These are phyloP conservation scores for Ilyonectria destructans DNA, from an alignment of 2,329 filamentous ascomycete genomes.

Conservation along the genomic window DNA sequence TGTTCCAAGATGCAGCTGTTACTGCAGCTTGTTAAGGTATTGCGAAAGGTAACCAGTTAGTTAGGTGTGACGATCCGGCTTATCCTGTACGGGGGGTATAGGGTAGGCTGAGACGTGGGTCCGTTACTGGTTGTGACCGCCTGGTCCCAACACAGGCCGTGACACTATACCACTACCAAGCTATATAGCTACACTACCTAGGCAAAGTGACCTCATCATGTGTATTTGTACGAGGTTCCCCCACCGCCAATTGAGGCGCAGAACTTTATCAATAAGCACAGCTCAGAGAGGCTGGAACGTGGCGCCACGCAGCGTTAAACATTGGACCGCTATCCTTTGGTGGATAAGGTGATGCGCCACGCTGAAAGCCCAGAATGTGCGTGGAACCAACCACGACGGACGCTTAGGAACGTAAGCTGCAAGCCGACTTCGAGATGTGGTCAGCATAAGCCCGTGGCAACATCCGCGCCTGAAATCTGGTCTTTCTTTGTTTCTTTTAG, in stretches of 20 bases:
- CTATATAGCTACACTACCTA: too few relatives aligned
- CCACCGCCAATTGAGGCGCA: not conserved
- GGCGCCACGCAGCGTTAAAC: not conserved
- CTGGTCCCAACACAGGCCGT: too few relatives aligned
- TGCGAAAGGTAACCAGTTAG: too few relatives aligned
- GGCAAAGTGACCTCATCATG: too few relatives aligned
- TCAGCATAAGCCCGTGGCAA: not conserved
- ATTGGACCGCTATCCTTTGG: not conserved
- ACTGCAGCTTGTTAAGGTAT: too few relatives aligned
- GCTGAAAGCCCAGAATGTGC: conserved; percentile 52
- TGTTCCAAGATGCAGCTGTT: too few relatives aligned
- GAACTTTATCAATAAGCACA: not conserved
- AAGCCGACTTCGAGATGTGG: not conserved
- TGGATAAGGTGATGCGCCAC: conserved; percentile 1
- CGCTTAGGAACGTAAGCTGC: not conserved
- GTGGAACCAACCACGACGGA: not conserved
- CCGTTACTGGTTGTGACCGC: too few relatives aligned
- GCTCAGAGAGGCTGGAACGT: not conserved
- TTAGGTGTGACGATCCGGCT: too few relatives aligned
- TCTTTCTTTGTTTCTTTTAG: not conserved
- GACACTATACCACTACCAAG: too few relatives aligned
- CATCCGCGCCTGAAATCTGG: not conserved
- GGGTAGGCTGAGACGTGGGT: too few relatives aligned
- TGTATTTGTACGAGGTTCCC: not conserved
- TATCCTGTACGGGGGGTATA: too few relatives aligned